Evolutionary conservation across 1,284 basidiomycete genomes (phyloP), one percentile per base, ranked within the genome.

Genomic region (Cryptococcus sp.): DNA sequence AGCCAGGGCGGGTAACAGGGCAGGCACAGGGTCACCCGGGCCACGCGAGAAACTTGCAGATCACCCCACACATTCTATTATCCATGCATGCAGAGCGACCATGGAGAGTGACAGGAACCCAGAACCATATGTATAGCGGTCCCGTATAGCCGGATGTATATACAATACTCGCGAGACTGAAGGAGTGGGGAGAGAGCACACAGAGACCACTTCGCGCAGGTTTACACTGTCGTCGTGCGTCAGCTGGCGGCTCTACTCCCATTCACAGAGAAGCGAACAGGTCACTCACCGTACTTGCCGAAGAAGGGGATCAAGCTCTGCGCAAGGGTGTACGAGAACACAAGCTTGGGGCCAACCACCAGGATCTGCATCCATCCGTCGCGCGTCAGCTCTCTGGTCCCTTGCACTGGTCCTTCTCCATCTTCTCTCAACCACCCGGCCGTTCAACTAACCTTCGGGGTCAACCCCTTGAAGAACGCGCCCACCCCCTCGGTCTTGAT

Each of bases 391-490:
- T 46, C 1, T 35, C 18, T 24, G 21, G 5, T 51, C 13, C 7
- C 9, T 7, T 20, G 13, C 28, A 2, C 15, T 16, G 15, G 36
- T 37, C 9, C 12, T 33, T n/a, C 37, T 24, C 20, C 39, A 33
- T 8, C 16, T 38, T 33, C 42, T 35, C 20, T 35, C 2, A n/a
- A 21, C 47, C 5, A n/a, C 39, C 40, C 7, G 47, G 40, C 39
- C 15, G 8, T 24, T 13, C 36, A 39, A 65, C 83, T 20, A 59
- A 91, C 88, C 83, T 96, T 96, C 55, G 93, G 92, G 35, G 91
- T 96, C 64, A 96, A 80, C 39, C 94, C 94, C 81, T 98, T 98
- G 84, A 98, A 98, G 78, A 98, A 89, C n/a, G 91, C 91, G 0
- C 78, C 72, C 7, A 81, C 54, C 37, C 95, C 95, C 78, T 98